Percentiles rank a stretch among this genome's conserved stretches.
phyloP scores from a whole-genome alignment of 73 alveolate genomes.

The Paramecium pentaurelia region DNA sequence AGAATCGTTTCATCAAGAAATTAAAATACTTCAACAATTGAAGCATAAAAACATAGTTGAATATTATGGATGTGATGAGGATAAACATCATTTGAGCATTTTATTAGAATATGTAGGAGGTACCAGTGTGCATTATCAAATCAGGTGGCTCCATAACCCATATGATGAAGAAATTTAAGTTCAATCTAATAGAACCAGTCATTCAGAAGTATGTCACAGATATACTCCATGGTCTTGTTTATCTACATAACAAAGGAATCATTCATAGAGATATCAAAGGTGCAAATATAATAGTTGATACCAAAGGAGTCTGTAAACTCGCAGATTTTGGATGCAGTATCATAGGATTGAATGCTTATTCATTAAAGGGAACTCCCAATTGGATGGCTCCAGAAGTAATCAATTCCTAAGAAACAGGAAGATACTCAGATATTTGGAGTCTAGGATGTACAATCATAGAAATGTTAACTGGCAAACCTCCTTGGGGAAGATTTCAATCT shows the following conservation, averaged over 20 bases:
- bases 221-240: slow-evolving; percentile 49
- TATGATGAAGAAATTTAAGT: slow-evolving; percentile 63
- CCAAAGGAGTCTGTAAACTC: slow-evolving; percentile 62
- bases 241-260: slow-evolving; percentile 56
- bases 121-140: neutral
- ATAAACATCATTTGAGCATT: slow-evolving; percentile 57
- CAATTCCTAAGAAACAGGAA: slow-evolving; percentile 7
- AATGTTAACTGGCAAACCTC: slow-evolving; percentile 59
- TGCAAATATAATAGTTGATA: slow-evolving; percentile 63
- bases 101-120: slow-evolving; percentile 63
- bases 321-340: slow-evolving; percentile 65
- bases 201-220: slow-evolving; percentile 38
- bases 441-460: slow-evolving; percentile 55
- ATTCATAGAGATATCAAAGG: slow-evolving; percentile 66
- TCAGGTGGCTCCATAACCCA: slow-evolving; percentile 68
- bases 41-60: slow-evolving; percentile 65
- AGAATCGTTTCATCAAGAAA: slow-evolving; percentile 68
- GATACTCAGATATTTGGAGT: slow-evolving; percentile 60
- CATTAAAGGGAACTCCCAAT: slow-evolving; percentile 74
- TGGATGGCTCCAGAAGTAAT: slow-evolving; percentile 87
- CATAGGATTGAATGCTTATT: neutral
- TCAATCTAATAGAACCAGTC: slow-evolving; percentile 64
- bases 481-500: slow-evolving; percentile 27
- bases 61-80: slow-evolving; percentile 56
- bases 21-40: slow-evolving; percentile 56